phyloP scores from a whole-genome alignment of 306 rosid genomes.

The cucumber (Cucumis sativus) region DNA sequence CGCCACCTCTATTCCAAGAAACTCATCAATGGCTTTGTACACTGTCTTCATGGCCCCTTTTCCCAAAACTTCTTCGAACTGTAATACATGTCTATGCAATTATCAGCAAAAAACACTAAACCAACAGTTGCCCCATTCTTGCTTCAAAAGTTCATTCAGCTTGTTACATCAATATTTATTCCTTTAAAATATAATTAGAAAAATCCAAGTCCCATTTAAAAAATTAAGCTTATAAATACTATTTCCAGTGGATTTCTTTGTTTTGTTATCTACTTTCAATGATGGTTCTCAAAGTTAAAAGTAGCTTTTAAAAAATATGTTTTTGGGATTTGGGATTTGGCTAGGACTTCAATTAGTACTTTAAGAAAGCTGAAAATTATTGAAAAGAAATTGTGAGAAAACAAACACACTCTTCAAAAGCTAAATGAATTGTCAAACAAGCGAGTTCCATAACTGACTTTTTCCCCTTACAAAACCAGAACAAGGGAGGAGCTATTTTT shows the following conservation, averaged over 20 bases:
- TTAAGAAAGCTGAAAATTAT: too few species aligned
- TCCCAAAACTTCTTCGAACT: conserved; percentile 73
- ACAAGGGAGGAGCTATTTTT: not conserved
- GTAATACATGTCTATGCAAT: not conserved
- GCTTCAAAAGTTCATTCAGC: not conserved
- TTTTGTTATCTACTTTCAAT: too few species aligned
- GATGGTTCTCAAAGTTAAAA: too few species aligned
- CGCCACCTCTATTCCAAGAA: conserved; percentile 80
- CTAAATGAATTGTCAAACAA: too few species aligned
- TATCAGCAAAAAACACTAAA: not conserved
- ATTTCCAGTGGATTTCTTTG: too few species aligned
- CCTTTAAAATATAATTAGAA: not conserved
- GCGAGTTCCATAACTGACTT: too few species aligned
- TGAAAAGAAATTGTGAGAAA: too few species aligned
- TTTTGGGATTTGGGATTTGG: too few species aligned
- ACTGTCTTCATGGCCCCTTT: conserved; percentile 90
- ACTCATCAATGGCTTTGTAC: conserved; percentile 77
- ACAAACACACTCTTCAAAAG: too few species aligned
- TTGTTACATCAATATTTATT: not conserved
- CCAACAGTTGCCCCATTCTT: not conserved
- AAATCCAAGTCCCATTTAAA: not conserved
- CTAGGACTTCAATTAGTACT: too few species aligned
- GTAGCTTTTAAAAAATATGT: too few species aligned
- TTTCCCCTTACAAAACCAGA: not conserved
- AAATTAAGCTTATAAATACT: too few species aligned